Evolutionary conservation across 305 asterid genomes (phyloP).

Genomic region (Striga hermonthica): DNA sequence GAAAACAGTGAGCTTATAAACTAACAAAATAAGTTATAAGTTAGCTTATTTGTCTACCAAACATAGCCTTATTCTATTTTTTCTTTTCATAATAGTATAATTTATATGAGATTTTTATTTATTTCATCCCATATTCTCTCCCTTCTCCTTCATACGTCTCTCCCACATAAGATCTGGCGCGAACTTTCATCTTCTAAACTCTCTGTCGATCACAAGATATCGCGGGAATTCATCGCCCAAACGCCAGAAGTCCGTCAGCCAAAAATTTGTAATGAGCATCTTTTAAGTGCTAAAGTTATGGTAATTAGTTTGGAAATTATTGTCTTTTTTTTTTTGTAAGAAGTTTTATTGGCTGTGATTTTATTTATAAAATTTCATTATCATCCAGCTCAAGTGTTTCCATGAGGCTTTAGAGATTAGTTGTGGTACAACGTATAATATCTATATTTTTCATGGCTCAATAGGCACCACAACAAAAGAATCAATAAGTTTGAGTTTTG

Average conservation of each 20-base stretch:
- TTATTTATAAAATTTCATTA: not conserved
- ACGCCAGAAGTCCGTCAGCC: not conserved
- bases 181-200: no score
- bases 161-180: no score
- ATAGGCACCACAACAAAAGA: not conserved
- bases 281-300: not conserved
- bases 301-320: not conserved
- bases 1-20: no score
- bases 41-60: no score
- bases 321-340: not conserved
- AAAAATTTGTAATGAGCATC: not conserved
- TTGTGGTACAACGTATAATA: not conserved
- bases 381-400: not conserved
- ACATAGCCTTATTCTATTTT: no score
- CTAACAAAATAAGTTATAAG: no score
- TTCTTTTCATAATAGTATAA: no score
- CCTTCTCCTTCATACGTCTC: no score
- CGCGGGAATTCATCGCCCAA: no score
- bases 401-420: not conserved
- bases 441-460: not conserved
- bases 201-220: no score
- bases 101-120: no score
- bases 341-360: not conserved
- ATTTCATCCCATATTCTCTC: no score
- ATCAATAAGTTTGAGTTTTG: not conserved